Base-by-base conservation (phyloP, 176 grass and related monocot species). In the Alopecurus myosuroides region DNA sequence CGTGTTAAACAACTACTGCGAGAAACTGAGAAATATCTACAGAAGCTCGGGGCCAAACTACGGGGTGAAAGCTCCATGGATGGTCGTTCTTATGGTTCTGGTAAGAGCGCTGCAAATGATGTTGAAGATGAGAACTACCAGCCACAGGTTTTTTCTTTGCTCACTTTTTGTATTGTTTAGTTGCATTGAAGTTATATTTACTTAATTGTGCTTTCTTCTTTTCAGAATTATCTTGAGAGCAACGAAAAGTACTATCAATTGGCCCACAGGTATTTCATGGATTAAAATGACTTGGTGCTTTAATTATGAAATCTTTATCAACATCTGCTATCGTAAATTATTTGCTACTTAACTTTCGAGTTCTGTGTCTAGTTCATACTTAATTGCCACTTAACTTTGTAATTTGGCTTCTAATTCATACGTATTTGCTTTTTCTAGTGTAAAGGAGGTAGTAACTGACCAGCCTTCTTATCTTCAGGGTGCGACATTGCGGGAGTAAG, bases 141-240 rank as follows among this genome's bases (percentile, higher is more conserved):
- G 71, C 92, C 97, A 74, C 93, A 96, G 92, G 97, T 99, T 82
- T 57, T 69, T 25, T 62, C 37, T 62, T 75, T 0, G 10, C 31
- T 51, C 25, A 5, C 15, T 55, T 28, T 66, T 69, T 85, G 37
- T 70, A 82, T 80, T 68, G 29, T 82, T 87, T 85, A 55, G 46
- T 31, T 45, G 37, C 74, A 57, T 76, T 84, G 30, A 26, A 84
- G 30, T n/a, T 73, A 76, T 55, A 72, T 83, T 48, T 87, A 70
- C 60, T 58, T 85, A 79, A 78, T 50, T 81, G 42, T 34, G 28
- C 85, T 67, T 81, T 83, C 40, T 19, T 92, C 41, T 83, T 77
- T 92, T 35, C 91, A 99, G 97, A 89, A 99, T 90, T 99, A 99
- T 94, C 82, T 99, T 53, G 97, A 99, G 81, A 99, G 97, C 90